These are phyloP conservation scores for Neonothopanus nambi DNA, from an alignment of 1,284 basidiomycete genomes.

Conservation along the genomic window DNA sequence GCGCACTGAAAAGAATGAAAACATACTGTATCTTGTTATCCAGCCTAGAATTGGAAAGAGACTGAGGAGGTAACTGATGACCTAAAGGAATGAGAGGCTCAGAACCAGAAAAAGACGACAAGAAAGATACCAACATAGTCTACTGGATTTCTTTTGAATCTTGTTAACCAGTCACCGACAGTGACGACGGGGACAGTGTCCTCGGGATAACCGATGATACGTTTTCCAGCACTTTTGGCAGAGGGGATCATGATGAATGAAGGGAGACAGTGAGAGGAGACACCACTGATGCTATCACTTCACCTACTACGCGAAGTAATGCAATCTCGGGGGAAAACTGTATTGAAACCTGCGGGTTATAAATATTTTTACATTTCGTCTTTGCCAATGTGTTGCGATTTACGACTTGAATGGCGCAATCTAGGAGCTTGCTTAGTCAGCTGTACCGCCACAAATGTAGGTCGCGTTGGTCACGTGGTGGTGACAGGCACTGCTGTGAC, in stretches of 20 bases:
- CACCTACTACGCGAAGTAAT: no score
- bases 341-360: no score
- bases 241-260: slow-evolving; percentile 44
- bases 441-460: not conserved
- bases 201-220: slow-evolving; percentile 61
- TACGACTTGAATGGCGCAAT: slow-evolving; percentile 39
- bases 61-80: slow-evolving; percentile 58
- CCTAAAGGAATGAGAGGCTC: slow-evolving; percentile 35
- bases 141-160: slow-evolving; percentile 43
- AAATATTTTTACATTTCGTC: no score
- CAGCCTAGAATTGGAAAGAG: slow-evolving; percentile 85
- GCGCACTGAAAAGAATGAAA: slow-evolving; percentile 10
- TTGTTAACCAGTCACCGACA: slow-evolving; percentile 51
- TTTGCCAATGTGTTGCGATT: slow-evolving; percentile 39
- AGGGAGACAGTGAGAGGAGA: no score
- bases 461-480: not conserved
- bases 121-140: slow-evolving; percentile 40
- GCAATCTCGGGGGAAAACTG: no score
- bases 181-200: slow-evolving; percentile 57
- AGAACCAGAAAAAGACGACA: slow-evolving; percentile 12
- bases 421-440: not conserved
- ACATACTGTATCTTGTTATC: slow-evolving; percentile 82
- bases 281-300: no score
- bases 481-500: no score
- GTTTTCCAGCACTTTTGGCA: slow-evolving; percentile 56